Conservation (phyloP, 805 yeast genomes). For the Teunomyces atbi region DNA sequence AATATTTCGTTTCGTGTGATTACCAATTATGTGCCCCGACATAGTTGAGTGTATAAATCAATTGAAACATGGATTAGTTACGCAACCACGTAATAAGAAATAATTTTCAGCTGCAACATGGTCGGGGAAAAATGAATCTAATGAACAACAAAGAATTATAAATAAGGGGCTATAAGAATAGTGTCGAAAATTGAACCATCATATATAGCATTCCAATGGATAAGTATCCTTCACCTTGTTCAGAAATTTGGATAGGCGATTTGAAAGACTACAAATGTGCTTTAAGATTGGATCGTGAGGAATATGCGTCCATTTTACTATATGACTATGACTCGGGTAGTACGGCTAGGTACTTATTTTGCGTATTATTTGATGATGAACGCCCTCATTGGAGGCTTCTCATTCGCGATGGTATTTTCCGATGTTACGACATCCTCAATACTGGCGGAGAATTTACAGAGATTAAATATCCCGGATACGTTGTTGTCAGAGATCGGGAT, state of each 20-base stretch:
- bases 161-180: background rate
- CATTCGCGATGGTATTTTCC: background rate
- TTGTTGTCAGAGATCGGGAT: background rate
- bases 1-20: no score
- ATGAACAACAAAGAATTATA: background rate
- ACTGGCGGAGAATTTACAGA: conserved; percentile 1
- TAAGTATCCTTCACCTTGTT: background rate
- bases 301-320: conserved; percentile 1
- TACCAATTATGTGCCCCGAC: background rate
- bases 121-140: background rate
- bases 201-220: background rate
- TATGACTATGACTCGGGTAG: conserved; percentile 3
- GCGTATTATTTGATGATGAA: background rate
- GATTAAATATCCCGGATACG: conserved; percentile 1
- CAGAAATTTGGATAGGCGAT: conserved; percentile 4
- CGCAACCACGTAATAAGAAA: background rate
- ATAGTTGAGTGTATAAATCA: background rate
- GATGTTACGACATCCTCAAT: conserved; percentile 1
- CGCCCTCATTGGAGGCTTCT: conserved; percentile 3
- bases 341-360: conserved; percentile 1
- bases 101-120: background rate
- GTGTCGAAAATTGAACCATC: background rate
- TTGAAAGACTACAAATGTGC: background rate
- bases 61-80: background rate
- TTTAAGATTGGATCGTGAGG: conserved; percentile 3